A percentile compares a stretch with the other conserved stretches of the same genome.
phyloP scores from a whole-genome alignment of 75 land plant genomes.

The Pseudotsuga menziesii region DNA sequence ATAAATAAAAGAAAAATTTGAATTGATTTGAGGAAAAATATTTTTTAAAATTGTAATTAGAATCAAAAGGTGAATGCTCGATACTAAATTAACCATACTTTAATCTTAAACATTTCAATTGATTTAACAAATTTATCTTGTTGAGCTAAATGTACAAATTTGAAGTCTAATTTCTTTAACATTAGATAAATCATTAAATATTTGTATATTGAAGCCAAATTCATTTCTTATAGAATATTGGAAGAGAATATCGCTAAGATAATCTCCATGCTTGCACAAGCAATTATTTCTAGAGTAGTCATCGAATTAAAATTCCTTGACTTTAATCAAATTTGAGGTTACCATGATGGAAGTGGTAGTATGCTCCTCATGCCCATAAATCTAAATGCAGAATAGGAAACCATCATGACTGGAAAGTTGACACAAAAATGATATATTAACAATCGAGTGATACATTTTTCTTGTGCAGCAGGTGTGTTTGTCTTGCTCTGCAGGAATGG shows the following conservation, averaged over 20 bases:
- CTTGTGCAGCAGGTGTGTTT: constrained; percentile 85
- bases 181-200: neutral
- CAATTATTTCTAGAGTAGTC: constrained; percentile 7
- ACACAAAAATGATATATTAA: constrained; percentile 89
- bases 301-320: neutral
- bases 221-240: neutral
- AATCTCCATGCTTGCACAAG: neutral
- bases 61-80: no score
- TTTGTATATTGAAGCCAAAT: neutral
- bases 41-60: no score
- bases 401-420: constrained; percentile 88
- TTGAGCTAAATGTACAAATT: no score
- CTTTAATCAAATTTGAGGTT: constrained; percentile 19
- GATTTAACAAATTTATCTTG: no score
- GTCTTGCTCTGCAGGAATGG: constrained; percentile 62
- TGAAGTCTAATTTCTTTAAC: neutral
- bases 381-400: constrained; percentile 92
- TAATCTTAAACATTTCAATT: no score
- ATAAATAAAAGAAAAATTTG: no score
- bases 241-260: neutral
- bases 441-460: constrained; percentile 75
- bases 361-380: constrained; percentile 87
- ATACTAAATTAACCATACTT: no score
- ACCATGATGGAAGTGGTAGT: constrained; percentile 97
- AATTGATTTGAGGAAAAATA: no score